phyloP scores from a whole-genome alignment of 805 yeast genomes.

The Metschnikowia corniflorae region DNA sequence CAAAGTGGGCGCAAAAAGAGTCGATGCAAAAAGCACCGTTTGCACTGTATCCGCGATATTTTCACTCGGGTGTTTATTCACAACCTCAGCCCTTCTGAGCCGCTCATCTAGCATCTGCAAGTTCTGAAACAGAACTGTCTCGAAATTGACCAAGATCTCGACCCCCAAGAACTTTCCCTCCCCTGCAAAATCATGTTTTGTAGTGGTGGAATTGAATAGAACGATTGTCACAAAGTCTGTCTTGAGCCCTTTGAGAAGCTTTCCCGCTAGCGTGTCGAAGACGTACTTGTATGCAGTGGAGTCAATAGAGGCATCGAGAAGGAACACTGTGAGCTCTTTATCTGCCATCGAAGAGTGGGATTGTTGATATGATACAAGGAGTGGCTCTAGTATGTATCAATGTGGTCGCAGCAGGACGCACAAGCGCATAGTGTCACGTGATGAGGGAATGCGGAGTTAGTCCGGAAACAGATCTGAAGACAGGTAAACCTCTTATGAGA shows the following conservation, averaged over 20 bases:
- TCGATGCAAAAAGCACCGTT: constrained; percentile 36
- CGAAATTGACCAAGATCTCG: constrained; percentile 17
- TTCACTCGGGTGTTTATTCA: constrained; percentile 5
- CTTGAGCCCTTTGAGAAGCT: constrained; percentile 40
- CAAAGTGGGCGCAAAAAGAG: constrained; percentile 27
- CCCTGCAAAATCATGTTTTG: constrained; percentile 14
- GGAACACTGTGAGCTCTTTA: constrained; percentile 43
- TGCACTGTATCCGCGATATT: constrained; percentile 21
- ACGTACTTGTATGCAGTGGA: constrained; percentile 39
- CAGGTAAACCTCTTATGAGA: no score
- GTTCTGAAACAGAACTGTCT: constrained; percentile 19
- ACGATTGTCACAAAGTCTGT: constrained; percentile 40
- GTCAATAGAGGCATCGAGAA: constrained; percentile 48
- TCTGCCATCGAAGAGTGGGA: constrained; percentile 35
- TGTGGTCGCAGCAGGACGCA: no score
- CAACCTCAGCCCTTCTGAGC: constrained; percentile 9
- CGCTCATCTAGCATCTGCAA: constrained; percentile 13
- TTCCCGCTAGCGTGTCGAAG: constrained; percentile 39
- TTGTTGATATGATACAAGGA: no score
- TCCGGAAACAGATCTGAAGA: no score
- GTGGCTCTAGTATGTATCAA: no score
- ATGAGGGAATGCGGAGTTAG: no score
- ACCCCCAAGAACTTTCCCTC: constrained; percentile 17
- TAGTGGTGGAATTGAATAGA: constrained; percentile 23
- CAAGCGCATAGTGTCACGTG: no score